Conservation (phyloP, 257 asterid species). For the Parsonsia alboflavescens region DNA sequence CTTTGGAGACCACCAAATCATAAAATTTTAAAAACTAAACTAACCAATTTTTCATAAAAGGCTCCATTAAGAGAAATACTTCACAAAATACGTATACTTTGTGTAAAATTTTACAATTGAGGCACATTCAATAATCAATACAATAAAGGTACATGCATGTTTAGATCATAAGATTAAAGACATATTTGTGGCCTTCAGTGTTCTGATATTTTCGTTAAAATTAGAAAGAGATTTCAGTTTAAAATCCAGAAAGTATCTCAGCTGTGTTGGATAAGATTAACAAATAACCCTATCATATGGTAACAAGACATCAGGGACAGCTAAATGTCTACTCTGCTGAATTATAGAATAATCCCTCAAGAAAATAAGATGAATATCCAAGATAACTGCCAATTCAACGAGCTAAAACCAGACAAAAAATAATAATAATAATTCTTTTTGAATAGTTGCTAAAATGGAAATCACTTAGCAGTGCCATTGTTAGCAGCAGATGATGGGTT, state of each 20-base stretch:
- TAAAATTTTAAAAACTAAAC: too few relatives aligned
- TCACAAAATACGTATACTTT: too few relatives aligned
- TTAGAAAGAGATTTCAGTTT: neutral
- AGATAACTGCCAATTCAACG: neutral
- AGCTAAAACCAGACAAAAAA: neutral
- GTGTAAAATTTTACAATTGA: too few relatives aligned
- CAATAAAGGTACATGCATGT: neutral
- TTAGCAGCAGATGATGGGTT: slow-evolving; percentile 53
- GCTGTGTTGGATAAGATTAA: slow-evolving; percentile 9
- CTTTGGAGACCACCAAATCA: too few relatives aligned
- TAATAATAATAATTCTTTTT: too few relatives aligned
- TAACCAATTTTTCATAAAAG: too few relatives aligned
- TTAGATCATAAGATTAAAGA: too few relatives aligned
- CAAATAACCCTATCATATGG: slow-evolving; percentile 15
- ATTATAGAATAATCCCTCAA: slow-evolving; percentile 16
- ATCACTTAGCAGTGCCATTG: slow-evolving; percentile 39
- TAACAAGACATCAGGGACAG: slow-evolving; percentile 9
- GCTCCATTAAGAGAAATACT: too few relatives aligned
- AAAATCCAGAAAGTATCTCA: neutral
- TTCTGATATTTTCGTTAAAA: too few relatives aligned
- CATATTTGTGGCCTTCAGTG: too few relatives aligned
- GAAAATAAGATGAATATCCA: neutral
- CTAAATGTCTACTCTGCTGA: slow-evolving; percentile 20
- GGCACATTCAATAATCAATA: too few relatives aligned
- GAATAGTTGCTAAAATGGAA: neutral